A percentile compares a stretch with the other conserved stretches of the same genome.
These are phyloP conservation scores for Xylaria hypoxylon DNA, from an alignment of 2,329 filamentous ascomycete genomes.

Conservation along the genomic window DNA sequence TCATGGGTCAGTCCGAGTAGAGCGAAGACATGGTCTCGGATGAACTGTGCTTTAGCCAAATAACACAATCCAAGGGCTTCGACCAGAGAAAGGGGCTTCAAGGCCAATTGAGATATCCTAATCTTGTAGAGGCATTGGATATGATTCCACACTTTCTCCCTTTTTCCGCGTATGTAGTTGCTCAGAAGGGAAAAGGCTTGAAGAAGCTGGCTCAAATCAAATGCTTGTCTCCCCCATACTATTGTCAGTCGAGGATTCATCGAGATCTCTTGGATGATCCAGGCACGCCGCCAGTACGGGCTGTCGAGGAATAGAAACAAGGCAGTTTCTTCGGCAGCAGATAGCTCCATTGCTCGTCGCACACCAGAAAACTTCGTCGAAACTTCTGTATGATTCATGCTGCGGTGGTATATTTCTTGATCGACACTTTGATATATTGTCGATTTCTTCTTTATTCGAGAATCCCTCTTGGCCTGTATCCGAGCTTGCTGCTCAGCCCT, in stretches of 20 bases:
- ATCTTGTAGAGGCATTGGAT: constrained; percentile 34
- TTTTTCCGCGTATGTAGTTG: constrained; percentile 22
- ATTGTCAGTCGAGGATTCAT: constrained; percentile 33
- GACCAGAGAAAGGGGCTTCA: constrained; percentile 35
- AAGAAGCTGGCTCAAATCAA: constrained; percentile 32
- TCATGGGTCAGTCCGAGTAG: constrained; percentile 38
- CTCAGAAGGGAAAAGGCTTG: constrained; percentile 20
- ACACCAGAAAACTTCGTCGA: background rate
- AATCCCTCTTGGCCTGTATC: constrained; percentile 21
- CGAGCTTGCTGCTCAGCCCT: constrained; percentile 6
- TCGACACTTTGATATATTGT: constrained; percentile 2
- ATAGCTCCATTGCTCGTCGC: constrained; percentile 21
- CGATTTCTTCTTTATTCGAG: constrained; percentile 22
- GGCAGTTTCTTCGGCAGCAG: constrained; percentile 34
- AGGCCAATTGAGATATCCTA: constrained; percentile 30
- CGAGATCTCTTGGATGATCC: constrained; percentile 39
- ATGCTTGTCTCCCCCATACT: constrained; percentile 33
- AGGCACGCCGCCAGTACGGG: constrained; percentile 34
- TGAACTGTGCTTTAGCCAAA: constrained; percentile 30
- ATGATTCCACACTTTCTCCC: constrained; percentile 30
- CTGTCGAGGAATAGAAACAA: constrained; percentile 33
- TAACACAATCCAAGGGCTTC: constrained; percentile 34
- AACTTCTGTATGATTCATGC: background rate
- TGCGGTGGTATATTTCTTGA: background rate
- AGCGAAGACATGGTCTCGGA: constrained; percentile 33